A percentile compares a stretch with the other conserved stretches of the same genome.
Conservation (phyloP, 148 eudicot genomes). For the Nyssa sinensis region DNA sequence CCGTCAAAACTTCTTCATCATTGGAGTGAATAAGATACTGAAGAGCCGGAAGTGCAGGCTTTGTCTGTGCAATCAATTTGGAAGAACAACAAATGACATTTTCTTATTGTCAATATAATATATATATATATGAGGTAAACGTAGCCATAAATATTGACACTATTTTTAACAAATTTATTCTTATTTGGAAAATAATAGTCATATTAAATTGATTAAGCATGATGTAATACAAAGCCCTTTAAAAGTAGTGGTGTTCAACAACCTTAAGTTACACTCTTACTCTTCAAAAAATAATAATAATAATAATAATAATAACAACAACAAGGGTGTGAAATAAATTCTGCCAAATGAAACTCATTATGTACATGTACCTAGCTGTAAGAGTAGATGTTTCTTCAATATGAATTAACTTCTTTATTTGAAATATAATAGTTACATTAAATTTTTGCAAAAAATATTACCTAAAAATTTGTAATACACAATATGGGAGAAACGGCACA, state of each 20-base stretch:
- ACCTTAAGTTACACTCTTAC: not conserved
- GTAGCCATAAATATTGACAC: not conserved
- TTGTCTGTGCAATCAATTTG: slow-evolving; percentile 22
- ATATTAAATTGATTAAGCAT: not conserved
- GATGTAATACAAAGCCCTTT: too few species aligned
- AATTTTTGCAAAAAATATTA: too few species aligned
- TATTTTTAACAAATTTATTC: too few species aligned
- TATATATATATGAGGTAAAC: not conserved
- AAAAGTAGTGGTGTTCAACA: not conserved
- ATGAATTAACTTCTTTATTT: too few species aligned
- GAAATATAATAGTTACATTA: not conserved
- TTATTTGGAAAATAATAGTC: too few species aligned
- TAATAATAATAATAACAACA: too few species aligned
- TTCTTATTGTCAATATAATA: not conserved
- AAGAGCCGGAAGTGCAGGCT: slow-evolving; percentile 49
- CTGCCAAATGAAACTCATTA: not conserved
- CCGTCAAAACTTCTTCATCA: slow-evolving; percentile 52
- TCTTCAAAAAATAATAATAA: not conserved
- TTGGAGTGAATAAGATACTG: slow-evolving; percentile 36
- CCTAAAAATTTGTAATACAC: not conserved
- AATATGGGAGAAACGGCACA: not conserved
- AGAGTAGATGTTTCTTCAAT: too few species aligned
- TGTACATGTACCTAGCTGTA: not conserved
- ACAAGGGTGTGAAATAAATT: too few species aligned
- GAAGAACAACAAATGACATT: not conserved